Conservation (phyloP, 1,284 basidiomycete genomes). For the Erythrobasidium hasegawianum region DNA sequence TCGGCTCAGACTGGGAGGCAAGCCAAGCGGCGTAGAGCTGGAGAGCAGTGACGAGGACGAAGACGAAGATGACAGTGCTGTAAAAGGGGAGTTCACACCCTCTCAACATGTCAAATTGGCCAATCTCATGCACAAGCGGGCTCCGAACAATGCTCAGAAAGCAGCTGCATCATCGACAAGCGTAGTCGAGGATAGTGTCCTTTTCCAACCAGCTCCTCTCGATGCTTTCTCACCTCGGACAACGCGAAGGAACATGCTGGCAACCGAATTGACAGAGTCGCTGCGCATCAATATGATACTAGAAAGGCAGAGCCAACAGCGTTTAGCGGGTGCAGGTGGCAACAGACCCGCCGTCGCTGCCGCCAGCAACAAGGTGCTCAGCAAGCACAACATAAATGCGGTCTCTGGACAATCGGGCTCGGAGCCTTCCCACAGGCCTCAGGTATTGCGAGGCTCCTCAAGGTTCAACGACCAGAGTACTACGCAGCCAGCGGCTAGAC, state of each 20-base stretch:
- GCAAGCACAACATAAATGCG: no score
- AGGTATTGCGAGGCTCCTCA: slow-evolving; percentile 13
- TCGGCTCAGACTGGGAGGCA: slow-evolving; percentile 50
- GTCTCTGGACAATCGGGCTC: slow-evolving; percentile 5
- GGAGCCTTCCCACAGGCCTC: slow-evolving; percentile 7
- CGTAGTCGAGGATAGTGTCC: neutral
- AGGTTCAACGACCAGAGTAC: neutral
- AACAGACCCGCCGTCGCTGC: slow-evolving; percentile 8
- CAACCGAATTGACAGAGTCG: slow-evolving; percentile 78
- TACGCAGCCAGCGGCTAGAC: no score
- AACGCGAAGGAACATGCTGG: slow-evolving; percentile 75
- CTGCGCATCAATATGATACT: slow-evolving; percentile 75
- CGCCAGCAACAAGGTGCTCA: slow-evolving; percentile 1
- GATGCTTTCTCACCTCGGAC: slow-evolving; percentile 75
- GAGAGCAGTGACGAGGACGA: slow-evolving; percentile 64
- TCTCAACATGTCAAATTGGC: slow-evolving; percentile 22
- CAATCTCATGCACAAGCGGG: slow-evolving; percentile 9
- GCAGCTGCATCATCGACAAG: neutral
- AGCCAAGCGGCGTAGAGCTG: slow-evolving; percentile 63
- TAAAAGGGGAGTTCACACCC: slow-evolving; percentile 34
- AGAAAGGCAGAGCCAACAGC: slow-evolving; percentile 57
- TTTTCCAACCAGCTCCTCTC: neutral
- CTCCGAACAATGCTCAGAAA: neutral
- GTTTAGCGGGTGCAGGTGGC: neutral
- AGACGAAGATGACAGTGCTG: slow-evolving; percentile 50